Evolutionary conservation across 2,329 filamentous ascomycete genomes (phyloP).

Genomic region (Talaromyces sp.): DNA sequence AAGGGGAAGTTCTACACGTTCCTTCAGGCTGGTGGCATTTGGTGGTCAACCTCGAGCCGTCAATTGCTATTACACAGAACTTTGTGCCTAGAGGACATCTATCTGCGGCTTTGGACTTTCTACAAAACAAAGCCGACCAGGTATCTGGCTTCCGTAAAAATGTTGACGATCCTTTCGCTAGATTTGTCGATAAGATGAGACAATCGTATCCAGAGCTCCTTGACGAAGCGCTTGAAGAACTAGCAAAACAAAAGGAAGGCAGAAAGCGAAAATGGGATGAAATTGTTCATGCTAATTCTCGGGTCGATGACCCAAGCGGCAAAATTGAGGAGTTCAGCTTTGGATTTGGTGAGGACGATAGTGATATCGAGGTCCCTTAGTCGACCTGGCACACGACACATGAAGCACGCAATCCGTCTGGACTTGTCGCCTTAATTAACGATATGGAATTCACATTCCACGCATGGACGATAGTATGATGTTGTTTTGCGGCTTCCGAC

Average conservation of each 20-base stretch:
- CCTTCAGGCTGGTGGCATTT: slow-evolving; percentile 97
- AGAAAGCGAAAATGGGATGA: slow-evolving; percentile 86
- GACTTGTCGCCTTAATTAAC: neutral
- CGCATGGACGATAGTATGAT: neutral
- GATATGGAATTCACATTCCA: neutral
- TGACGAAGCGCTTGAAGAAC: slow-evolving; percentile 59
- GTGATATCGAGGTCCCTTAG: slow-evolving; percentile 50
- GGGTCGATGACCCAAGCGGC: slow-evolving; percentile 22
- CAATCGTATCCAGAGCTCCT: slow-evolving; percentile 64
- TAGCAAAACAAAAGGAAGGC: slow-evolving; percentile 60
- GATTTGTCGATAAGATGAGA: slow-evolving; percentile 69
- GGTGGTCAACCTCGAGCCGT: slow-evolving; percentile 80
- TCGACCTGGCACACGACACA: neutral
- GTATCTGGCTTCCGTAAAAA: slow-evolving; percentile 78
- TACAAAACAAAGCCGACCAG: slow-evolving; percentile 77
- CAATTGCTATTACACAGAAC: slow-evolving; percentile 90
- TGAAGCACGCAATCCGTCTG: slow-evolving; percentile 15
- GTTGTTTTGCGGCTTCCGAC: neutral
- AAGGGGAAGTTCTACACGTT: slow-evolving; percentile 86
- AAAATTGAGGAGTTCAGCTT: slow-evolving; percentile 56
- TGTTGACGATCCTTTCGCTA: slow-evolving; percentile 66
- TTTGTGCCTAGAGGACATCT: slow-evolving; percentile 79
- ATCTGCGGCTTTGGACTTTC: slow-evolving; percentile 70
- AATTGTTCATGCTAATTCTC: slow-evolving; percentile 58
- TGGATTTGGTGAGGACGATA: slow-evolving; percentile 56